phyloP scores from a whole-genome alignment of 768 basidiomycete species.

The Coprinopsis strossmayeri region DNA sequence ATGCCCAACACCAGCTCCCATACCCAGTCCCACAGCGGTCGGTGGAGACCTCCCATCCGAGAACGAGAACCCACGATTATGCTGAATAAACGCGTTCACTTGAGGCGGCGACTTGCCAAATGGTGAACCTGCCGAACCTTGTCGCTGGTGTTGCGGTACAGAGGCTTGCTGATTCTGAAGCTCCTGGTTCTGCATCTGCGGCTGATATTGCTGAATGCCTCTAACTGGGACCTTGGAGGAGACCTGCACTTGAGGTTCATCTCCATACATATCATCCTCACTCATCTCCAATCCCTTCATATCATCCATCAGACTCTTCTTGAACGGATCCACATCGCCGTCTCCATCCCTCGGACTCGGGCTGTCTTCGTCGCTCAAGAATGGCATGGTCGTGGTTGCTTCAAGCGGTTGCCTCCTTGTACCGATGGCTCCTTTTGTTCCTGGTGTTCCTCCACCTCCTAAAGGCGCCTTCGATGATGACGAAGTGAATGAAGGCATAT shows the following conservation, averaged over 20 bases:
- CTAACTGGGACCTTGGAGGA: not conserved
- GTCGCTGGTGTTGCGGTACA: too few species aligned
- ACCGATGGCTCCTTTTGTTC: not conserved
- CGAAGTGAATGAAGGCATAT: not conserved
- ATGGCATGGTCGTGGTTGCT: not conserved
- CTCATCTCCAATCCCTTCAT: constrained; percentile 7
- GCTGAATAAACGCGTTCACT: too few species aligned
- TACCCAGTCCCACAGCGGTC: not conserved
- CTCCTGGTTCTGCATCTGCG: not conserved
- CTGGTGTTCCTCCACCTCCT: not conserved
- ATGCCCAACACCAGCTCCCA: not conserved
- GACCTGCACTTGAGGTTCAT: not conserved
- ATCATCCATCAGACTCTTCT: constrained; percentile 25
- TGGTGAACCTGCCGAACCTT: too few species aligned
- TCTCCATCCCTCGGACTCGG: constrained; percentile 18
- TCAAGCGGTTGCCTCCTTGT: constrained; percentile 1
- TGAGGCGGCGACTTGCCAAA: too few species aligned
- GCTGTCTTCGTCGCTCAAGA: constrained; percentile 6
- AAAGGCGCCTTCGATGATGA: not conserved
- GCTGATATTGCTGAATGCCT: not conserved
- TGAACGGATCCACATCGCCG: constrained; percentile 37
- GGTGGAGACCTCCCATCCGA: too few species aligned
- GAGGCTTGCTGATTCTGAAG: too few species aligned
- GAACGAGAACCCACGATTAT: too few species aligned
- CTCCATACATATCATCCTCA: constrained; percentile 4